Evolutionary conservation across 208 protist genomes (phyloP).

Genomic region (Leishmania mexicana): DNA sequence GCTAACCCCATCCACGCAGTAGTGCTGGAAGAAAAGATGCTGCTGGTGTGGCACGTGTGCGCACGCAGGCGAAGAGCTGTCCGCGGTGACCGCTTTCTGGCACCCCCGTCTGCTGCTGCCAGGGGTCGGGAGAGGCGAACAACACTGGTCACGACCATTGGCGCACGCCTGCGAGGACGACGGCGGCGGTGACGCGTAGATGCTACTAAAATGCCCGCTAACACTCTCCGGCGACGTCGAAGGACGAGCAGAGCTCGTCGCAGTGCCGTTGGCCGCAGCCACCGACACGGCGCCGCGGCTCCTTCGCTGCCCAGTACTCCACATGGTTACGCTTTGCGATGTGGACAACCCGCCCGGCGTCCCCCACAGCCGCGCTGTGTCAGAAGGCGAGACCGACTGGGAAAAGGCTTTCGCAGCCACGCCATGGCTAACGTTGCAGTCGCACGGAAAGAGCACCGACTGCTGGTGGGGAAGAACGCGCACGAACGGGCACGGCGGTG

Average conservation of each 20-base stretch:
- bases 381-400: neutral
- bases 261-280: neutral
- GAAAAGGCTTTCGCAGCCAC: neutral
- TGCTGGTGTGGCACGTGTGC: constrained; percentile 20
- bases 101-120: neutral
- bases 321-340: constrained; percentile 9
- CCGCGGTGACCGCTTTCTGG: neutral
- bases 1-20: neutral
- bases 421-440: neutral
- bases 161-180: neutral
- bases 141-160: neutral
- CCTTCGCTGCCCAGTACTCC: constrained; percentile 3
- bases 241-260: neutral
- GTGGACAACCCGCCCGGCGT: constrained; percentile 26
- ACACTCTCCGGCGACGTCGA: neutral
- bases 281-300: neutral
- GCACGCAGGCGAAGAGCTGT: neutral
- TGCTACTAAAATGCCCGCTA: neutral
- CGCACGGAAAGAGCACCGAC: neutral
- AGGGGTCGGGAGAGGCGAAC: neutral
- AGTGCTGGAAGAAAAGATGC: constrained; percentile 9
- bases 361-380: constrained; percentile 22
- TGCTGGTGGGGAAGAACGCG: neutral
- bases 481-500: neutral
- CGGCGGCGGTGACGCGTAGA: constrained; percentile 1